A percentile compares a stretch with the other conserved stretches of the same genome.
phyloP scores from a whole-genome alignment of 768 basidiomycete species.

The Termitomyces sp. region DNA sequence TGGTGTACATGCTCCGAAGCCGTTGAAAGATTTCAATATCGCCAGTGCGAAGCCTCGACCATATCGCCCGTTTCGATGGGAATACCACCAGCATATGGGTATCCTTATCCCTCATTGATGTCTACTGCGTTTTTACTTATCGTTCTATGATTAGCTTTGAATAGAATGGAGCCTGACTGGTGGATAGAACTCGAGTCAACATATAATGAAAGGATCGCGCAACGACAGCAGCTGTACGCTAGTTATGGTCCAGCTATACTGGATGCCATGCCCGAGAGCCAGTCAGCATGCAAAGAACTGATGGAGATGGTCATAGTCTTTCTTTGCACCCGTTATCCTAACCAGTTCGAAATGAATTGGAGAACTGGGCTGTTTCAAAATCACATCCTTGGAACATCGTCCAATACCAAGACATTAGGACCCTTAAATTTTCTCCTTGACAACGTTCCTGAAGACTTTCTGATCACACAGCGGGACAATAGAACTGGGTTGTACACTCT shows the following conservation, averaged over 20 bases:
- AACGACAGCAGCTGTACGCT: conserved; percentile 33
- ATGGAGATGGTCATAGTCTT: conserved; percentile 53
- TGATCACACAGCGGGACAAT: conserved; percentile 34
- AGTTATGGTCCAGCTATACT: conserved; percentile 36
- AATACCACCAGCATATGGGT: conserved; percentile 52
- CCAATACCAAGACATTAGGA: conserved; percentile 21
- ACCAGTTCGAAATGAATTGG: conserved; percentile 36
- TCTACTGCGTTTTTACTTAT: not conserved
- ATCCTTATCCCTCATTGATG: not conserved
- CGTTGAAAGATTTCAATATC: conserved; percentile 36
- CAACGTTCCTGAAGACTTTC: conserved; percentile 48
- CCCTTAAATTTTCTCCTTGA: conserved; percentile 41
- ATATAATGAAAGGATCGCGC: conserved; percentile 35
- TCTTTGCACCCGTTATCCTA: conserved; percentile 51
- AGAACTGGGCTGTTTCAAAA: conserved; percentile 34
- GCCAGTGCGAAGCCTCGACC: conserved; percentile 38
- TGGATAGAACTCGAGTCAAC: conserved; percentile 55
- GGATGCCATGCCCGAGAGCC: conserved; percentile 42
- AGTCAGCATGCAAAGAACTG: conserved; percentile 25
- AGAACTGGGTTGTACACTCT: conserved; percentile 37
- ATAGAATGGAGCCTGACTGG: conserved; percentile 42
- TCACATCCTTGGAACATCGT: conserved; percentile 29
- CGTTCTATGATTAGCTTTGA: conserved; percentile 27
- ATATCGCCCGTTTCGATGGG: conserved; percentile 45
- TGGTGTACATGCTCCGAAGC: conserved; percentile 35